Conservation (phyloP, 2,329 filamentous ascomycete species). For the Claviceps maximensis region DNA sequence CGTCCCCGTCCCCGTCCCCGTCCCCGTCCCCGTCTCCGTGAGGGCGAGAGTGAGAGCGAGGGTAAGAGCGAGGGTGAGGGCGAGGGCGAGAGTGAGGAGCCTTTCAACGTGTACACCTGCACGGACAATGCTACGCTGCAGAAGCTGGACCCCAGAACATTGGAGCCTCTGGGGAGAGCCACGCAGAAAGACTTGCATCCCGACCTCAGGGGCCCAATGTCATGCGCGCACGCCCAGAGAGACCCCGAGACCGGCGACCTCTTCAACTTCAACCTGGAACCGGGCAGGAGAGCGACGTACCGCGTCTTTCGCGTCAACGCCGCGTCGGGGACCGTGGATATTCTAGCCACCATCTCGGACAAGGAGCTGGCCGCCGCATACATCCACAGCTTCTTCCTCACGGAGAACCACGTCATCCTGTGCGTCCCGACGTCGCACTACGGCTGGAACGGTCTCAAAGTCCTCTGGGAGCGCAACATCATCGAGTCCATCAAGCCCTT, state of each 20-base stretch:
- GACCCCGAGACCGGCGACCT: constrained; percentile 63
- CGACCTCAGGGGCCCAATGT: constrained; percentile 50
- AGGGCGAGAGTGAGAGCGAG: too few species aligned
- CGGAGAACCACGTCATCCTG: constrained; percentile 55
- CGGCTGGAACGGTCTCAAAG: constrained; percentile 40
- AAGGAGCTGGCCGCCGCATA: constrained; percentile 47
- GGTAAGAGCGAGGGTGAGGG: too few species aligned
- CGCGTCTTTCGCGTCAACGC: constrained; percentile 55
- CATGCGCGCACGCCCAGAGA: constrained; percentile 57
- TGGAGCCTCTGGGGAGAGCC: constrained; percentile 57
- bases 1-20: too few species aligned
- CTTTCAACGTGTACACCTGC: constrained; percentile 9
- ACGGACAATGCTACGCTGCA: constrained; percentile 43
- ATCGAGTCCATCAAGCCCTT: constrained; percentile 55
- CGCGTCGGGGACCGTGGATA: constrained; percentile 49
- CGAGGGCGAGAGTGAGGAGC: too few species aligned
- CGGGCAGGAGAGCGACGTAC: constrained; percentile 46
- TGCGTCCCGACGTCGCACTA: constrained; percentile 58
- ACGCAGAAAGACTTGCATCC: constrained; percentile 51
- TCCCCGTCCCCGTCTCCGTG: too few species aligned
- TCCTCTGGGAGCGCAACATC: constrained; percentile 54
- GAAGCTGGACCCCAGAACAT: constrained; percentile 52
- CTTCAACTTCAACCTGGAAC: constrained; percentile 69
- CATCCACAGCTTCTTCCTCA: constrained; percentile 72
- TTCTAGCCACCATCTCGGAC: constrained; percentile 53